phyloP scores from a whole-genome alignment of 2,329 filamentous ascomycete species.

The Leptosphaerulina australis region DNA sequence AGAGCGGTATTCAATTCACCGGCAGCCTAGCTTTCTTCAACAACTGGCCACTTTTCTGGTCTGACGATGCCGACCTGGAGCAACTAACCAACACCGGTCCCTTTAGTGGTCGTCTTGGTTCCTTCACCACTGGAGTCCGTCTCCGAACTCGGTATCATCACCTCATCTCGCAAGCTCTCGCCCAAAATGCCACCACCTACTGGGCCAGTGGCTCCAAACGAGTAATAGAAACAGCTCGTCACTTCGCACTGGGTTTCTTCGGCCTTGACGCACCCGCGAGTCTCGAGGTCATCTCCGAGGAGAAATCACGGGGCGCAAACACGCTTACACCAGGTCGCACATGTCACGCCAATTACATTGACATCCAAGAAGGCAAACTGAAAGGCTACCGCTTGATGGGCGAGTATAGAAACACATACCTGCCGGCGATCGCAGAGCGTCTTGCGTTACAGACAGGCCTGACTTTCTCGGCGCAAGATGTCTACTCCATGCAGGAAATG shows the following conservation, averaged over 20 bases:
- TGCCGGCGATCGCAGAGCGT: conserved; percentile 54
- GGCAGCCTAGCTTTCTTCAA: conserved; percentile 62
- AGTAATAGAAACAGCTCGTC: conserved; percentile 62
- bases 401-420: conserved; percentile 56
- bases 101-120: conserved; percentile 60
- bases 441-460: conserved; percentile 53
- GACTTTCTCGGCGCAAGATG: conserved; percentile 53
- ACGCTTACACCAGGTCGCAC: conserved; percentile 63
- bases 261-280: conserved; percentile 55
- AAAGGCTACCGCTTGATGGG: conserved; percentile 57
- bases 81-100: conserved; percentile 62
- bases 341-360: conserved; percentile 49
- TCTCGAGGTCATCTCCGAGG: conserved; percentile 61
- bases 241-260: conserved; percentile 63
- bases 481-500: conserved; percentile 67
- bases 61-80: conserved; percentile 54
- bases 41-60: conserved; percentile 61
- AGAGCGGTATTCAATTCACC: conserved; percentile 49
- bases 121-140: conserved; percentile 61
- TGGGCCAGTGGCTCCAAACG: conserved; percentile 63
- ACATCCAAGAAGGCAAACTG: conserved; percentile 54
- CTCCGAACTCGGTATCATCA: conserved; percentile 60
- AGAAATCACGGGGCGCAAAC: conserved; percentile 56
- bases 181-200: conserved; percentile 35
- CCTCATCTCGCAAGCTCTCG: conserved; percentile 46